A percentile compares a stretch with the other conserved stretches of the same genome.
Evolutionary conservation across 495 filamentous ascomycete genomes (phyloP).

Genomic region (Penicillium antarcticum): DNA sequence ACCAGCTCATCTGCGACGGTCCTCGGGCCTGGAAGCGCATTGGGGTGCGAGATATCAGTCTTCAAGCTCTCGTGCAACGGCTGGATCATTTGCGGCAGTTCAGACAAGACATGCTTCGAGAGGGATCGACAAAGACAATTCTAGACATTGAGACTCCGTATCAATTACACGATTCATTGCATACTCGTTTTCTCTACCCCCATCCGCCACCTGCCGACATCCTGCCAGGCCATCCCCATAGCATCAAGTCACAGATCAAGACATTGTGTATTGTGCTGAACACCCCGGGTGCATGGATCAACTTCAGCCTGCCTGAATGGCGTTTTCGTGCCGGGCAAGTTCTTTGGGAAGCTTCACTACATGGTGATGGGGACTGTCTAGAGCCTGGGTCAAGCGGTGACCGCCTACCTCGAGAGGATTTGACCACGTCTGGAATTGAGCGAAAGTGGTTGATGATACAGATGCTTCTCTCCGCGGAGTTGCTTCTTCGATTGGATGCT

Average conservation of each 20-base stretch:
- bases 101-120: constrained; percentile 33
- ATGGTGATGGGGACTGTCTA: constrained; percentile 50
- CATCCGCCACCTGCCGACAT: constrained; percentile 20
- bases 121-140: constrained; percentile 30
- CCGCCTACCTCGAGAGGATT: constrained; percentile 26
- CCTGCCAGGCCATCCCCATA: constrained; percentile 26
- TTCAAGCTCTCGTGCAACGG: constrained; percentile 38
- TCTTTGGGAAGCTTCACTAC: constrained; percentile 62
- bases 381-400: constrained; percentile 37
- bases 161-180: constrained; percentile 44
- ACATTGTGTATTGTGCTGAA: constrained; percentile 44
- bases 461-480: constrained; percentile 71
- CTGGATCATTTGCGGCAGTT: constrained; percentile 40
- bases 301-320: constrained; percentile 80
- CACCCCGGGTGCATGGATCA: constrained; percentile 60
- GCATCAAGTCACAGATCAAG: constrained; percentile 51
- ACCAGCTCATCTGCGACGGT: constrained; percentile 31
- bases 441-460: constrained; percentile 80
- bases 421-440: constrained; percentile 43
- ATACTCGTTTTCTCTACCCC: constrained; percentile 44
- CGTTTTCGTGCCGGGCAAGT: constrained; percentile 76
- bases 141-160: constrained; percentile 40
- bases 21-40: constrained; percentile 40
- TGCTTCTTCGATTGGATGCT: constrained; percentile 71
- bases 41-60: constrained; percentile 37